Evolutionary conservation across 768 basidiomycete species (phyloP).

Genomic region (Coprinellus micaceus): DNA sequence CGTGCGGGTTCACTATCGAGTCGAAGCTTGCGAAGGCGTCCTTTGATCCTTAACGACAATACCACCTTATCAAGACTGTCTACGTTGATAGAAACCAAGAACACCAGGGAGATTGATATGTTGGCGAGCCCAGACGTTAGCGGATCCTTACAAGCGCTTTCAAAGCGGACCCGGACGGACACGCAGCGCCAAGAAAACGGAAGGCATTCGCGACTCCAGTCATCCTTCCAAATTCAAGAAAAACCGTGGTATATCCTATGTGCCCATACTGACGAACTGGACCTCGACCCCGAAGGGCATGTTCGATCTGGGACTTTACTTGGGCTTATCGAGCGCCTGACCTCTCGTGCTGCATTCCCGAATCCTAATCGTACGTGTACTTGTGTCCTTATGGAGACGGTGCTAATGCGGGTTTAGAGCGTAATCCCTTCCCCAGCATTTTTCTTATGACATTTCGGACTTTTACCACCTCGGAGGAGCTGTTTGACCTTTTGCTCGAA

Average conservation of each 20-base stretch:
- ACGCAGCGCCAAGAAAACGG: constrained; percentile 11
- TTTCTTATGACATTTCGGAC: constrained; percentile 85
- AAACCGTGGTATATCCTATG: constrained; percentile 63
- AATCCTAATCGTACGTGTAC: constrained; percentile 55
- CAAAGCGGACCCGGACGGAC: constrained; percentile 15
- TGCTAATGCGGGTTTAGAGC: constrained; percentile 12
- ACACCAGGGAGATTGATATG: constrained; percentile 30
- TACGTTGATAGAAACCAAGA: constrained; percentile 33
- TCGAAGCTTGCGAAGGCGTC: constrained; percentile 33
- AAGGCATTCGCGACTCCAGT: constrained; percentile 23
- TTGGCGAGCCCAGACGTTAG: constrained; percentile 26
- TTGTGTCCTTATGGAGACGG: not conserved
- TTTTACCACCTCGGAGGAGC: constrained; percentile 63
- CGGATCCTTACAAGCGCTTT: constrained; percentile 20
- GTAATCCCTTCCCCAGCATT: constrained; percentile 43
- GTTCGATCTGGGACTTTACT: constrained; percentile 66
- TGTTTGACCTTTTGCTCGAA: constrained; percentile 67
- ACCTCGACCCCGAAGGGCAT: constrained; percentile 59
- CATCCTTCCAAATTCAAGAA: constrained; percentile 33
- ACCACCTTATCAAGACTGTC: constrained; percentile 29
- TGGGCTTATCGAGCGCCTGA: constrained; percentile 70
- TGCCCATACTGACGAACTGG: constrained; percentile 58
- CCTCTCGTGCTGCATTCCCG: constrained; percentile 34
- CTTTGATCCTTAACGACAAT: constrained; percentile 38
- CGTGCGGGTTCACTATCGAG: constrained; percentile 26